Conservation (phyloP, 2,329 filamentous ascomycete genomes). For the Gnomoniopsis smithogilvyi region DNA sequence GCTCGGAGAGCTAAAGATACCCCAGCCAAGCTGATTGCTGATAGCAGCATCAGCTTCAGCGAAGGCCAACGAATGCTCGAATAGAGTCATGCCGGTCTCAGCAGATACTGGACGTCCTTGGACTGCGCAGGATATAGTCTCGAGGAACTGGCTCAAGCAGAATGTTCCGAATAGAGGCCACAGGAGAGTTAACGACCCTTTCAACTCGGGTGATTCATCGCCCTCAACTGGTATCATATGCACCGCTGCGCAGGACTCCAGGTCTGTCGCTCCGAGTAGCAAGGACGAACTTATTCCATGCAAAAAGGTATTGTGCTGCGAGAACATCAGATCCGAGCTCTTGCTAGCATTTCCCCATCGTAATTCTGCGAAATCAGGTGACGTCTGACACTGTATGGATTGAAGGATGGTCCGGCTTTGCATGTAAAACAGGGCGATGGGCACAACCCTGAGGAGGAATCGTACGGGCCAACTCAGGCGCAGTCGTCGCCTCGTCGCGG, state of each 20-base stretch:
- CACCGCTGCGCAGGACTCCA: slow-evolving; percentile 70
- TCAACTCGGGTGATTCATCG: slow-evolving; percentile 53
- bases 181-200: slow-evolving; percentile 72
- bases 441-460: slow-evolving; percentile 65
- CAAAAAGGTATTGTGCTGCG: slow-evolving; percentile 65
- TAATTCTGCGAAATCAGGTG: slow-evolving; percentile 64
- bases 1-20: slow-evolving; percentile 50
- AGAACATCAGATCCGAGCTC: slow-evolving; percentile 66
- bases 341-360: slow-evolving; percentile 68
- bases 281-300: slow-evolving; percentile 70
- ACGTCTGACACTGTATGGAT: slow-evolving; percentile 90
- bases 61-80: slow-evolving; percentile 94
- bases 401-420: slow-evolving; percentile 73
- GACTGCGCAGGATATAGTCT: slow-evolving; percentile 82
- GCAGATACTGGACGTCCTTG: slow-evolving; percentile 77
- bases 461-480: slow-evolving; percentile 70
- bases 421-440: slow-evolving; percentile 65
- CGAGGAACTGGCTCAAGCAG: slow-evolving; percentile 78
- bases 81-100: slow-evolving; percentile 93
- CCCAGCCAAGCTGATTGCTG: slow-evolving; percentile 73
- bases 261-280: slow-evolving; percentile 71
- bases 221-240: slow-evolving; percentile 63
- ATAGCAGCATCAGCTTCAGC: slow-evolving; percentile 91
- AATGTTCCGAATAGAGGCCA: slow-evolving; percentile 73
- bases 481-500: slow-evolving; percentile 79